Evolutionary conservation across 192 early-diverging fungal species (phyloP), one percentile per base, ranked within the genome.

Genomic region (Cetraspora pellucida): DNA sequence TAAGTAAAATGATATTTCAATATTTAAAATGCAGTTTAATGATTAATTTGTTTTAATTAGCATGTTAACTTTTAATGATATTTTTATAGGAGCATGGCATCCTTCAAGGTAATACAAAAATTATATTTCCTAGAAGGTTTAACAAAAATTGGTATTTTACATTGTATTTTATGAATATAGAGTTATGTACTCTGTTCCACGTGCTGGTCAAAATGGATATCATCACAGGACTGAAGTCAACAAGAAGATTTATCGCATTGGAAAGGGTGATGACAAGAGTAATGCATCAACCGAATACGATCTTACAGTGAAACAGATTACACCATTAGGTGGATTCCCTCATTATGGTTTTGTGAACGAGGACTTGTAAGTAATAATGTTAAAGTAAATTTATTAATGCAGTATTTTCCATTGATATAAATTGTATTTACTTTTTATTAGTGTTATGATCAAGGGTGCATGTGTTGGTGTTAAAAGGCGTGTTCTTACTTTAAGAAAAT

Each of bases 191-290:
- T 95, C 98, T 73, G 97, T 99, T 79, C 93, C 98, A 75, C 96
- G 98, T 86, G 94, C 98, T 81, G 98, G 98, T 96, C 98, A 99
- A 91, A 88, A 95, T 88, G 98, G 98, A 90, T 98, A 96, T 92
- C 98, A 99, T 89, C 98, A 98, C 91, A 97, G 98, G 93, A 98
- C 97, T 78, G 98, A 99, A 89, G 84, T 96, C 78, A 99, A 99
- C 94, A 98, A 98, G 95, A 99, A 99, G 93, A 97, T 99, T 90
- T 99, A 98, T 93, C 94, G 97, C 81, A 92, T 99, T 72, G 96
- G 92, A 71, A 94, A 93, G 80, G 93, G 92, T 78, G 87, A 90
- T 75, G 92, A 95, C 87, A 86, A 87, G 78, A 84, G 85, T 74
- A 93, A 85, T 85, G 96, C 90, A 82, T 85, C 95, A 82, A 99